Base-by-base conservation (phyloP, 495 filamentous ascomycete genomes). In the Penicillium argentinense region DNA sequence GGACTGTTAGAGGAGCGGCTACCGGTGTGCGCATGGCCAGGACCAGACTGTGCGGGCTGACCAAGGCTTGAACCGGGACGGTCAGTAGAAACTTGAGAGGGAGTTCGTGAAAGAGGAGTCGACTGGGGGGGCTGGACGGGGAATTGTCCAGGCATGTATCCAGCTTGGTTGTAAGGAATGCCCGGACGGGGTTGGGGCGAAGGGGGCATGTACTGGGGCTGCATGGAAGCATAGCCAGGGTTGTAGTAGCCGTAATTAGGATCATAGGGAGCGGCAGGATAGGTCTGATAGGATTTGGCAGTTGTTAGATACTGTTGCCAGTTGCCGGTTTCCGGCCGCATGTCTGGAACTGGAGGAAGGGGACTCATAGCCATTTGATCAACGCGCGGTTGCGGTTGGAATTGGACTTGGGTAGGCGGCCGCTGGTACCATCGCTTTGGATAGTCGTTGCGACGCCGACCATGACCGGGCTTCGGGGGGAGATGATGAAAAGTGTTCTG, bases 1-100 rank as follows among this genome's bases (percentile, higher is more conserved):
- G 81, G 77, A 53, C 75, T 80, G 62, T 71, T 79, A 16, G 77
- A 73, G 5, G 73, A 69, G 46, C 75, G 79, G 54, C 72, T 74
- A 39, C 78, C 82, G 36, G 75, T 78, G 27, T 83, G 75, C 27
- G 82, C 76, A 28, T 85, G 82, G 23, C 69, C 76, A 25, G 82
- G 60, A 26, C 79, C 73, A 33, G 67, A 74, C 32, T 72, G 80
- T 25, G 75, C 83, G 54, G 74, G 79, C 54, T 87, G 88, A 28
- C 86, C 80, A 36, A 91, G 78, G 66, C 87, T 91, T 17, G 91
- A 92, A 12, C 78, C 73, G 8, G 91, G 89, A 42, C 89, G 82
- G 53, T 93, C 85, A 45, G 75, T 75, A 17, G 85, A 91, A 27
- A 91, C 72, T 61, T 93, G 86, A 5, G 91, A 96, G 3, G 88